Evolutionary conservation across 2,329 filamentous ascomycete species (phyloP).

Genomic region (Lomentospora prolificans): DNA sequence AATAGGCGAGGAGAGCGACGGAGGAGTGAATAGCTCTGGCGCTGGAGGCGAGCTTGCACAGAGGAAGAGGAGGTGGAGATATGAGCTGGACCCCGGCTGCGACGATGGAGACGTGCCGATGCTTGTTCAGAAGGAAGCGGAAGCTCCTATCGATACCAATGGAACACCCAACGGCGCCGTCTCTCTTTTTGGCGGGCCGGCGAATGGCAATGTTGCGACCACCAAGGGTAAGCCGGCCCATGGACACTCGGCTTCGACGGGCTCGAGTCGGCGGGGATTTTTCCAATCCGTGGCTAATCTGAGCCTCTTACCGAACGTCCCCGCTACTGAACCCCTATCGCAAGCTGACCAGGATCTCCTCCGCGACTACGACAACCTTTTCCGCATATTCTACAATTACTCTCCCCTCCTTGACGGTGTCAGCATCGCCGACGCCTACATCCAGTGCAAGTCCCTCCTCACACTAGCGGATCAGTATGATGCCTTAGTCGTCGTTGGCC

Average conservation of each 20-base stretch:
- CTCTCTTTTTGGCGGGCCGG: slow-evolving; percentile 44
- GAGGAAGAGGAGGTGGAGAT: slow-evolving; percentile 55
- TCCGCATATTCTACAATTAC: slow-evolving; percentile 94
- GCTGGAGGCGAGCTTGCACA: not conserved
- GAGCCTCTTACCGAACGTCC: slow-evolving; percentile 39
- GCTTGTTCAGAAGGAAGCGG: slow-evolving; percentile 65
- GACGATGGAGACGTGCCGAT: slow-evolving; percentile 73
- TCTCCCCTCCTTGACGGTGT: slow-evolving; percentile 69
- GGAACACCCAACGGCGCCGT: slow-evolving; percentile 15
- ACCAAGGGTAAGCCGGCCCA: slow-evolving; percentile 18
- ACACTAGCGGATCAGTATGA: slow-evolving; percentile 92
- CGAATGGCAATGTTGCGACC: slow-evolving; percentile 18
- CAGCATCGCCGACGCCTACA: slow-evolving; percentile 86
- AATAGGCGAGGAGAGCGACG: not conserved
- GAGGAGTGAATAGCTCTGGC: not conserved
- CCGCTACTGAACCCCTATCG: slow-evolving; percentile 26
- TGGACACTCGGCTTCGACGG: slow-evolving; percentile 11
- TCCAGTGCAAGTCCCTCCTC: slow-evolving; percentile 86
- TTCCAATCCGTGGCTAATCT: slow-evolving; percentile 85
- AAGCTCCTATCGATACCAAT: slow-evolving; percentile 15
- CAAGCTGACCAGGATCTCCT: slow-evolving; percentile 65
- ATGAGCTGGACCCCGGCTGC: slow-evolving; percentile 72
- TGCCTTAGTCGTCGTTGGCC: slow-evolving; percentile 76
- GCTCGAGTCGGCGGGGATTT: slow-evolving; percentile 40
- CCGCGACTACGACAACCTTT: slow-evolving; percentile 90